A percentile compares a stretch with the other conserved stretches of the same genome.
Conservation (phyloP, 768 basidiomycete species). For the Rhodosporidiobolus odoratus region DNA sequence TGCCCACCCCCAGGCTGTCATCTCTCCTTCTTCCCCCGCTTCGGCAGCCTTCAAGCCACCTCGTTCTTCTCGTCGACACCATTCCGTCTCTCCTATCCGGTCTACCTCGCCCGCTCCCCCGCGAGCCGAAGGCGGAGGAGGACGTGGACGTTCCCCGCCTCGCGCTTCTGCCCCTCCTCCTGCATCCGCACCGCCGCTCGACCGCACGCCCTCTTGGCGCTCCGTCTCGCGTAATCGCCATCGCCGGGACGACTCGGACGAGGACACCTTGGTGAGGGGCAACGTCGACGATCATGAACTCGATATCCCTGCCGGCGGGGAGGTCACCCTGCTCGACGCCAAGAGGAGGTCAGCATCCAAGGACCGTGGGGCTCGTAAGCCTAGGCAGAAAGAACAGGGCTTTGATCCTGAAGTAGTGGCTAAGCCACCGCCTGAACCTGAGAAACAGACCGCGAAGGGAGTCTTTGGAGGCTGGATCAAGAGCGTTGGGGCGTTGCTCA, state of each 20-base stretch:
- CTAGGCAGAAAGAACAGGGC: slow-evolving; percentile 7
- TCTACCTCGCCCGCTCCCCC: background rate
- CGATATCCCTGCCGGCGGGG: slow-evolving; percentile 32
- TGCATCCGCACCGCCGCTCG: background rate
- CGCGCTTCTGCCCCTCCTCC: background rate
- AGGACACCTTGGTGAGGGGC: slow-evolving; percentile 28
- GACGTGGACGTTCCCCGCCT: background rate
- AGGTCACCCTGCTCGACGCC: slow-evolving; percentile 18
- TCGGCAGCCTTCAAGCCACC: background rate
- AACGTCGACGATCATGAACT: slow-evolving; percentile 17
- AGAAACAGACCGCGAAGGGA: slow-evolving; percentile 5
- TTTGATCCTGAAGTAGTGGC: slow-evolving; percentile 21
- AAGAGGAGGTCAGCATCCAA: slow-evolving; percentile 3
- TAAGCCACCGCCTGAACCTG: background rate
- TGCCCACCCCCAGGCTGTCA: too few relatives aligned
- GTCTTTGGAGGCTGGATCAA: slow-evolving; percentile 25
- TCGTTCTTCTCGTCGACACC: background rate
- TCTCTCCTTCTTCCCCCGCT: background rate
- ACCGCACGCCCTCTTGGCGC: slow-evolving; percentile 17
- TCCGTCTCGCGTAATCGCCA: slow-evolving; percentile 31
- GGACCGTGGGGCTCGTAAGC: background rate
- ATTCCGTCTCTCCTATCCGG: background rate
- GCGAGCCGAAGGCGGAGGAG: too few relatives aligned
- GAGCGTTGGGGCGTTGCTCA: slow-evolving; percentile 22
- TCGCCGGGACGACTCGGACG: slow-evolving; percentile 26